Evolutionary conservation across 305 asterid genomes (phyloP), one percentile per base, ranked within the genome.

Genomic region (Stenogyne calaminthoides): DNA sequence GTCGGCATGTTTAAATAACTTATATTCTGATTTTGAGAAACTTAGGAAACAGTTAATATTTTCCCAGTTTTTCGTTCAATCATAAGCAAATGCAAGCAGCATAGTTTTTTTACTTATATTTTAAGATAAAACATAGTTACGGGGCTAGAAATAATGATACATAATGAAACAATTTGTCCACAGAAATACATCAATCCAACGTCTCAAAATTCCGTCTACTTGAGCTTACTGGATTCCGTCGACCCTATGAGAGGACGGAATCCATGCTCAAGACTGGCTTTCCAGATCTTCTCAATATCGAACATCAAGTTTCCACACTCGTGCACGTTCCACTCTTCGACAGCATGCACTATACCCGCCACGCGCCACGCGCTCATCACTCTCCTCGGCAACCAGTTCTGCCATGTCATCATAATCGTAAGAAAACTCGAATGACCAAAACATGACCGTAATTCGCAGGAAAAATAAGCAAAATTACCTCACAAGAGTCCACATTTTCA

Each of bases 321-420:
- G 40, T 92, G 83, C 78, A 75, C 88, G 2, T 84, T 82, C 96
- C 98, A 90, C 9, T 67, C 91, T 63, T 92, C 98, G 39, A 80
- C 20, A 0, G 87, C 93, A 37, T 92, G 98, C 70, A 92, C 14
- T 46, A 89, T 88, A 20, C 97, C 97, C 5, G 96, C 94, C 49
- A 85, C 72, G n/a, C 97, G 87, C 86, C 88, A 83, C 2, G 95
- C 92, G 60, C 97, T 91, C 86, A 91, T 76, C 70, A 85, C 96
- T 76, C 97, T 84, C 34, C 97, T 85, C 12, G 94, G 94, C 79
- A 89, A 25, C 97, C 98, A 92, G 34, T 92, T 90, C 98, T 91
- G 85, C 47, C 19, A 2, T 56, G 58, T 58, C 20, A 16, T 18
- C 29, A 15, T 0, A 12, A 5, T 49, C 1, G n/a, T 14, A 16